Evolutionary conservation across 352 stramenopile genomes (phyloP).

Genomic region (Phytopythium litorale): DNA sequence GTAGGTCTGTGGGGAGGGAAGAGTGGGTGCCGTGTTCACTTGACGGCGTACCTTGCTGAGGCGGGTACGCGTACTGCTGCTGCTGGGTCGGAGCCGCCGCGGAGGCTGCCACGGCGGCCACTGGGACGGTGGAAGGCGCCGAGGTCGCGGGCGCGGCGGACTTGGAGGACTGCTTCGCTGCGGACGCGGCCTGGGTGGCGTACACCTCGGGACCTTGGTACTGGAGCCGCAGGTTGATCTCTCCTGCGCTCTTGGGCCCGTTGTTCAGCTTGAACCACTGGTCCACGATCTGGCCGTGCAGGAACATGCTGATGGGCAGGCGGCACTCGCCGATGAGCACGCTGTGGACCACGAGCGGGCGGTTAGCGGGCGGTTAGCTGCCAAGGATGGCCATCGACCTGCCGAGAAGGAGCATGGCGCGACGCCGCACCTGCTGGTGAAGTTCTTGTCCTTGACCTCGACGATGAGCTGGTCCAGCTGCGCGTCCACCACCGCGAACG

Average conservation of each 20-base stretch:
- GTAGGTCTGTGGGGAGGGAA: too few species aligned
- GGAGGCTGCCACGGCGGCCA: slow-evolving; percentile 1
- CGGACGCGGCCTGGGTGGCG: slow-evolving; percentile 7
- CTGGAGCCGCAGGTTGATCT: slow-evolving; percentile 83
- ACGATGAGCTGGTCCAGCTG: slow-evolving; percentile 73
- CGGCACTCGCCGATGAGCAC: slow-evolving; percentile 69
- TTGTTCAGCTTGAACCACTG: slow-evolving; percentile 84
- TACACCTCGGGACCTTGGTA: slow-evolving; percentile 34
- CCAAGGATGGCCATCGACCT: background rate
- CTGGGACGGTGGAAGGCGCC: background rate
- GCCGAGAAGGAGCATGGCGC: background rate
- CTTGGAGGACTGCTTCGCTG: slow-evolving; percentile 18
- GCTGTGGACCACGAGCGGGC: slow-evolving; percentile 13
- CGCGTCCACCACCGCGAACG: slow-evolving; percentile 67
- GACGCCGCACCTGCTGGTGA: slow-evolving; percentile 39
- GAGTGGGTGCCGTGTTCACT: background rate
- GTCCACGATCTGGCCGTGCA: slow-evolving; percentile 59
- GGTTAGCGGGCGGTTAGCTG: background rate
- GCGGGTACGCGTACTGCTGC: slow-evolving; percentile 14
- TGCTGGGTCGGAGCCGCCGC: background rate
- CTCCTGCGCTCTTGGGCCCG: slow-evolving; percentile 43
- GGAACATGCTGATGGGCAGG: slow-evolving; percentile 73
- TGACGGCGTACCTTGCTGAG: background rate
- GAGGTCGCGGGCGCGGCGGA: background rate
- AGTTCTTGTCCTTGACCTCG: slow-evolving; percentile 85